Percentiles rank a stretch among this genome's conserved stretches.
Conservation (phyloP, 2,329 filamentous ascomycete genomes). For the Scytalidium sp. region DNA sequence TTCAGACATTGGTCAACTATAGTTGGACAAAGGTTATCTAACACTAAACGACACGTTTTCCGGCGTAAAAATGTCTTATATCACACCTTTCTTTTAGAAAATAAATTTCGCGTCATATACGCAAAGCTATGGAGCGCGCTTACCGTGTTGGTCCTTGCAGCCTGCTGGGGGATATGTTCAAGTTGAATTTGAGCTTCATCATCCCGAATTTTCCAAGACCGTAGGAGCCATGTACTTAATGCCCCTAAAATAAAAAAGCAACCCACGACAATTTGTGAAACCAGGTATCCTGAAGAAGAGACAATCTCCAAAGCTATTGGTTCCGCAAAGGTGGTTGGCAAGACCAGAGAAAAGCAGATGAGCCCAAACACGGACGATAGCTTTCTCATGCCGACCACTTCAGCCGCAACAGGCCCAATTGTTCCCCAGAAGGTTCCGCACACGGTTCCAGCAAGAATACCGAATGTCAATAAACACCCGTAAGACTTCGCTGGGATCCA, state of each 20-base stretch:
- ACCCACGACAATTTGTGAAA: conserved; percentile 9
- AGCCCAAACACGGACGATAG: conserved; percentile 49
- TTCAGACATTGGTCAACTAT: not conserved
- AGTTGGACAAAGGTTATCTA: not conserved
- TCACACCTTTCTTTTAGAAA: not conserved
- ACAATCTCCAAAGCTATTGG: conserved; percentile 54
- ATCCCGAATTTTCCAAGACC: conserved; percentile 60
- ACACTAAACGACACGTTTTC: too few relatives aligned
- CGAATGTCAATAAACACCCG: conserved; percentile 38
- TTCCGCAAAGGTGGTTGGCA: conserved; percentile 68
- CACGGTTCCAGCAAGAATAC: conserved; percentile 37
- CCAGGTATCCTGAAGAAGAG: conserved; percentile 23
- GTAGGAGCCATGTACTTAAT: conserved; percentile 45
- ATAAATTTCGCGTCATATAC: not conserved
- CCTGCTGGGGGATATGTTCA: not conserved
- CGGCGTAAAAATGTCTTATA: too few relatives aligned
- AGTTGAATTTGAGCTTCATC: not conserved
- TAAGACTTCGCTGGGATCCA: conserved; percentile 42
- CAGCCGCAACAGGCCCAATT: conserved; percentile 64
- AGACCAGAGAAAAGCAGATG: conserved; percentile 68
- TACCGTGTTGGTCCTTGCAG: not conserved
- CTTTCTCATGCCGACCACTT: conserved; percentile 66
- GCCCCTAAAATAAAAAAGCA: conserved; percentile 56
- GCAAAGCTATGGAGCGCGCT: not conserved
- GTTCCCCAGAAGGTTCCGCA: conserved; percentile 52